Percentiles rank a stretch among this genome's conserved stretches.
phyloP scores from a whole-genome alignment of 2,329 filamentous ascomycete species.

The Tolypocladium guangdongense region DNA sequence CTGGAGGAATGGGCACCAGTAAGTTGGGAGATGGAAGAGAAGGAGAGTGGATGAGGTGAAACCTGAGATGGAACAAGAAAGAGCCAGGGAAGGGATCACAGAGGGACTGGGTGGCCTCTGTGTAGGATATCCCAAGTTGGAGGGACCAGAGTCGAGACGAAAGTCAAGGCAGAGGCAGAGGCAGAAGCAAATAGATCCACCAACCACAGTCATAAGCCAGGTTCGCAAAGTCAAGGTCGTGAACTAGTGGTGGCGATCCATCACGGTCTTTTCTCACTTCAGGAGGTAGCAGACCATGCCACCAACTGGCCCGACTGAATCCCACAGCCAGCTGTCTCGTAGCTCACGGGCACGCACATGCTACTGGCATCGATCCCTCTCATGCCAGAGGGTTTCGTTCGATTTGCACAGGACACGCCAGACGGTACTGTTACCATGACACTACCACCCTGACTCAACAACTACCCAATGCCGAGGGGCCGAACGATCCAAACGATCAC shows the following conservation, averaged over 20 bases:
- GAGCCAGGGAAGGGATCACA: not conserved
- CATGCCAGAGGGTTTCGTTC: no score
- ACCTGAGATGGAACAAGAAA: not conserved
- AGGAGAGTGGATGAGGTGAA: no score
- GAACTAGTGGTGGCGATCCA: not conserved
- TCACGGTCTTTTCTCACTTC: not conserved
- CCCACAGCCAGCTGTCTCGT: not conserved
- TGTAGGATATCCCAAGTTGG: not conserved
- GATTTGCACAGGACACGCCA: not conserved
- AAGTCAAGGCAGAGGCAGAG: not conserved
- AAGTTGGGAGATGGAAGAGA: no score
- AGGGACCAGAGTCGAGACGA: not conserved
- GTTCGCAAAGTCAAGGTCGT: not conserved
- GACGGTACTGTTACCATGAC: not conserved
- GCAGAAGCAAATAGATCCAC: not conserved
- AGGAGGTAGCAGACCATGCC: not conserved
- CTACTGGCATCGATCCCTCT: not conserved
- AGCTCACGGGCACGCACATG: not conserved
- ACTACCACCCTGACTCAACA: no score
- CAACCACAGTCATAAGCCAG: not conserved
- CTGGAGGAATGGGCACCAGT: conserved; percentile 33
- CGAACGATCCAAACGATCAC: no score
- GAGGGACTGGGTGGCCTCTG: not conserved
- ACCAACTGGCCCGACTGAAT: no score
- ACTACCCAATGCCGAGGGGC: no score